A percentile compares a stretch with the other conserved stretches of the same genome.
These are phyloP conservation scores for Pseudohyphozyma bogoriensis DNA, from an alignment of 768 basidiomycete genomes.

Conservation along the genomic window DNA sequence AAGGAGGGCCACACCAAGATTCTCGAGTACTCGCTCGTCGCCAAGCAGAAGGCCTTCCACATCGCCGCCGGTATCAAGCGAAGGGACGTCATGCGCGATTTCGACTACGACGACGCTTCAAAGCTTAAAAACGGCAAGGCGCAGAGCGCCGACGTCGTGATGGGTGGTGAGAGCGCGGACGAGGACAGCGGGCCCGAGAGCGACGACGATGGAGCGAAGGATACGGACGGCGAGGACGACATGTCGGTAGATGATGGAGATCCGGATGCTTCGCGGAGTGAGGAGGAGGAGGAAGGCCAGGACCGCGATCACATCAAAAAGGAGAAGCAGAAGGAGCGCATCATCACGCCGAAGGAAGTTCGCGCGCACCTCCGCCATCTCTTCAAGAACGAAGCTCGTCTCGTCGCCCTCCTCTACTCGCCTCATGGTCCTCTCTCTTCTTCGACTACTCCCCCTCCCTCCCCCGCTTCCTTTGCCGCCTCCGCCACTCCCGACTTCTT, in stretches of 20 bases:
- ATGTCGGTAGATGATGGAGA: not conserved
- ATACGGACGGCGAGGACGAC: slow-evolving; percentile 35
- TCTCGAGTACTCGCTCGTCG: slow-evolving; percentile 78
- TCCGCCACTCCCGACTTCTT: slow-evolving; percentile 83
- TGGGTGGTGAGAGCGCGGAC: slow-evolving; percentile 37
- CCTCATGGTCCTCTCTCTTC: slow-evolving; percentile 61
- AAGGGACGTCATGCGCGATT: slow-evolving; percentile 80
- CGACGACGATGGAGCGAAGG: slow-evolving; percentile 33
- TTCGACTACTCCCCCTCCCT: not conserved
- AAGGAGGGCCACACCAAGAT: slow-evolving; percentile 91
- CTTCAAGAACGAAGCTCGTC: slow-evolving; percentile 68
- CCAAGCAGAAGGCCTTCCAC: slow-evolving; percentile 62
- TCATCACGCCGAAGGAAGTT: slow-evolving; percentile 82
- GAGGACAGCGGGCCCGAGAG: slow-evolving; percentile 33
- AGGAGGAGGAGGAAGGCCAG: slow-evolving; percentile 47
- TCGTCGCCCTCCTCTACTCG: slow-evolving; percentile 81
- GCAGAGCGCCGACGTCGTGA: slow-evolving; percentile 13
- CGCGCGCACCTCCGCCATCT: slow-evolving; percentile 83
- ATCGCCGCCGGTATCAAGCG: slow-evolving; percentile 50
- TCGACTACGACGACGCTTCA: too few relatives aligned
- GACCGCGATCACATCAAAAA: slow-evolving; percentile 43
- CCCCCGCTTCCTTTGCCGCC: not conserved
- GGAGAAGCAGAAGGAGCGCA: slow-evolving; percentile 54
- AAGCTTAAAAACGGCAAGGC: slow-evolving; percentile 3
- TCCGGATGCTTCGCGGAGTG: slow-evolving; percentile 41